Conservation (phyloP, 108 stramenopile species). For the Schizochytrium sp. region DNA sequence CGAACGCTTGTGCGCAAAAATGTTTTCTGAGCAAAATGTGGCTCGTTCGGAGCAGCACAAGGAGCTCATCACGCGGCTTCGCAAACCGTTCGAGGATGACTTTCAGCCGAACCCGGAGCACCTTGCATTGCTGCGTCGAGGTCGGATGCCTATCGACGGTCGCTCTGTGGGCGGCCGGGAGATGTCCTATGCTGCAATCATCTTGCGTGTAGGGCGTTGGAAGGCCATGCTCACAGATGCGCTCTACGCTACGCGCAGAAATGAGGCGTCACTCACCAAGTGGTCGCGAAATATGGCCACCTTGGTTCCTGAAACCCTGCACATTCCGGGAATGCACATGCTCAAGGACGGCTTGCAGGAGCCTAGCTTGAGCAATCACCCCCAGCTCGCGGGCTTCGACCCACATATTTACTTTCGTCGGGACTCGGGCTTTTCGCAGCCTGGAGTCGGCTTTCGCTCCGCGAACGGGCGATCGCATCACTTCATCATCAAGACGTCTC, state of each 20-base stretch:
- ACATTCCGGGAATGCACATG: not conserved
- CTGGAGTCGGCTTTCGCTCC: not conserved
- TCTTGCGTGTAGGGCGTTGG: not conserved
- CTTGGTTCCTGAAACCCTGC: not conserved
- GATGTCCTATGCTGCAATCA: not conserved
- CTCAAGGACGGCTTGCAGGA: not conserved
- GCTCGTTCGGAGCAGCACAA: not conserved
- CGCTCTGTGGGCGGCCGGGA: not conserved
- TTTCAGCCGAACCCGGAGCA: not conserved
- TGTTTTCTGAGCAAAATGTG: not conserved
- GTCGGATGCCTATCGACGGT: not conserved
- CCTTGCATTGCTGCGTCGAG: not conserved
- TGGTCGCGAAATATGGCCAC: not conserved
- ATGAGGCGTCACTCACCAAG: not conserved
- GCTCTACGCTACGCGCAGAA: not conserved
- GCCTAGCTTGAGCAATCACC: not conserved
- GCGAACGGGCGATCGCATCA: not conserved
- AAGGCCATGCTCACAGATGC: not conserved
- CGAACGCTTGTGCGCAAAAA: not conserved
- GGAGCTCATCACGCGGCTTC: not conserved
- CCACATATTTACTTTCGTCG: not conserved
- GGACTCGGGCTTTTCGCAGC: not conserved
- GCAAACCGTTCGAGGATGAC: not conserved
- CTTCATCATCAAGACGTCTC: not conserved
- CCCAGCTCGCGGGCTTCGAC: not conserved